Conservation (phyloP, 1,284 basidiomycete genomes). For the Ceratobasidium papillatum region DNA sequence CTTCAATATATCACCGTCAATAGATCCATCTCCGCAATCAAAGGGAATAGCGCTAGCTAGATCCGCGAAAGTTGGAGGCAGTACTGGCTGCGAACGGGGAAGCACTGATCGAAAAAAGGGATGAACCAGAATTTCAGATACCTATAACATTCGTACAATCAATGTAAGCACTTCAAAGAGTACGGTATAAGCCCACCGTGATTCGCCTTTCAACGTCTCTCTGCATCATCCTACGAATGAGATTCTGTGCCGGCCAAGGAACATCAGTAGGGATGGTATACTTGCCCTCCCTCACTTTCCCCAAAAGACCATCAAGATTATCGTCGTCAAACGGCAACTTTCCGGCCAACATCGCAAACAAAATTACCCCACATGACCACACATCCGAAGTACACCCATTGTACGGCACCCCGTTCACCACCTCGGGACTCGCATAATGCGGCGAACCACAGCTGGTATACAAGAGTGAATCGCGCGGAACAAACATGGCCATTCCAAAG, state of each 20-base stretch:
- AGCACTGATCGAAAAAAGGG: slow-evolving; percentile 85
- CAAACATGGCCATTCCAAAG: slow-evolving; percentile 99
- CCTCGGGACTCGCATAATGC: slow-evolving; percentile 98
- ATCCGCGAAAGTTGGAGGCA: slow-evolving; percentile 68
- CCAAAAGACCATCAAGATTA: slow-evolving; percentile 76
- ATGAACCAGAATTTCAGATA: slow-evolving; percentile 85
- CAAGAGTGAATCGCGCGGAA: slow-evolving; percentile 69
- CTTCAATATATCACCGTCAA: slow-evolving; percentile 90
- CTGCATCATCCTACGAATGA: slow-evolving; percentile 88
- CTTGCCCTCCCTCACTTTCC: slow-evolving; percentile 84
- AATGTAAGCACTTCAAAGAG: background rate
- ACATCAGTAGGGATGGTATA: slow-evolving; percentile 88
- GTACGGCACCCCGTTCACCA: slow-evolving; percentile 86
- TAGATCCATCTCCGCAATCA: slow-evolving; percentile 55
- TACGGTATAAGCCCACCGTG: slow-evolving; percentile 57
- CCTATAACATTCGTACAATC: slow-evolving; percentile 51
- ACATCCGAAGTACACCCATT: slow-evolving; percentile 92
- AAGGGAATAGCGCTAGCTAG: slow-evolving; percentile 72
- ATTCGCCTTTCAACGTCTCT: slow-evolving; percentile 85
- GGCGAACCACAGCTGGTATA: slow-evolving; percentile 95
- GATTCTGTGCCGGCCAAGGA: slow-evolving; percentile 77
- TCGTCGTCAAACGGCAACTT: slow-evolving; percentile 94
- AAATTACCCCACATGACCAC: slow-evolving; percentile 98
- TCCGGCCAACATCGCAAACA: slow-evolving; percentile 92
- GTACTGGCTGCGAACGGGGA: slow-evolving; percentile 60